A percentile compares a stretch with the other conserved stretches of the same genome.
Conservation (phyloP, 2,329 filamentous ascomycete species). For the Capronia epimyces region DNA sequence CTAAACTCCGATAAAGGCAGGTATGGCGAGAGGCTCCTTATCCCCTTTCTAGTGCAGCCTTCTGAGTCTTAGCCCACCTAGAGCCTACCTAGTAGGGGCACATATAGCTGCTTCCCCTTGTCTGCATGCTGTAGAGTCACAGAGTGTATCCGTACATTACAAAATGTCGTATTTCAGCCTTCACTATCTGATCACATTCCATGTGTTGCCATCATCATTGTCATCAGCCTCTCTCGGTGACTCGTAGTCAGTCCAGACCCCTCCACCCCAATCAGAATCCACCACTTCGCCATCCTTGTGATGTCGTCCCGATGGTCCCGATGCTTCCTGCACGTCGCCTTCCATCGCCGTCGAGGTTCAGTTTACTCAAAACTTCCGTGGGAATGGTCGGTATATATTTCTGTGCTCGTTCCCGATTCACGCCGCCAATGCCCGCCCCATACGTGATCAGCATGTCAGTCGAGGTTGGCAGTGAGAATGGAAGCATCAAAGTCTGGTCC, state of each 20-base stretch:
- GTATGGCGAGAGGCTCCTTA: too few relatives aligned
- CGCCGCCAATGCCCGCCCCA: constrained; percentile 86
- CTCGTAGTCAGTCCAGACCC: neutral
- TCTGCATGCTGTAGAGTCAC: too few relatives aligned
- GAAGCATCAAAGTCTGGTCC: constrained; percentile 85
- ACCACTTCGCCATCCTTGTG: constrained; percentile 18
- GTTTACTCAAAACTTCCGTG: constrained; percentile 82
- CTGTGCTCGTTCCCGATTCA: constrained; percentile 83
- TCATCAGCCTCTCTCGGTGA: too few relatives aligned
- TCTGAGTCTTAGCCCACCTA: too few relatives aligned
- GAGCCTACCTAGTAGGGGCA: too few relatives aligned
- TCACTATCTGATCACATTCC: too few relatives aligned
- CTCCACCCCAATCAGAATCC: constrained; percentile 5
- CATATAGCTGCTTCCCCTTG: too few relatives aligned
- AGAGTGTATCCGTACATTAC: too few relatives aligned
- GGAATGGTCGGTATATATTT: constrained; percentile 96
- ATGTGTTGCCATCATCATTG: neutral
- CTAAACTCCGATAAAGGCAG: too few relatives aligned
- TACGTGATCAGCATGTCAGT: constrained; percentile 97
- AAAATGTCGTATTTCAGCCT: too few relatives aligned
- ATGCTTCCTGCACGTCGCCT: constrained; percentile 17
- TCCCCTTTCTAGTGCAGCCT: too few relatives aligned
- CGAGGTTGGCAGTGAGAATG: constrained; percentile 89
- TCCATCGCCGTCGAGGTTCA: constrained; percentile 39
- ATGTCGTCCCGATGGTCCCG: constrained; percentile 20